These are phyloP conservation scores for Cephaloascus fragrans DNA, from an alignment of 805 yeast genomes.

Conservation along the genomic window DNA sequence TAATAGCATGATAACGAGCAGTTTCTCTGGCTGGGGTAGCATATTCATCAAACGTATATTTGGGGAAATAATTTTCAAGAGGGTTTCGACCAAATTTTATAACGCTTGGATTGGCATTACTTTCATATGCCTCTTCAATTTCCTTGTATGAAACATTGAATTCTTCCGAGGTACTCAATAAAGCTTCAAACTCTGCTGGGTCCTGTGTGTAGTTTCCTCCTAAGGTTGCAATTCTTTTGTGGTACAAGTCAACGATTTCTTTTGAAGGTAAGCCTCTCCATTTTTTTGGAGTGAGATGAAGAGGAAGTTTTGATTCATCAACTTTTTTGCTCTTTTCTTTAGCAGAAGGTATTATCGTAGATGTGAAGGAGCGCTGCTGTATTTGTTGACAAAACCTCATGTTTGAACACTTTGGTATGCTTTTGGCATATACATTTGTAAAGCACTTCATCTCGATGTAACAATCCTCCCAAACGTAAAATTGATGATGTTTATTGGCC, in stretches of 20 bases:
- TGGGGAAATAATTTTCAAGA: slow-evolving; percentile 24
- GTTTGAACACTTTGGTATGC: no score
- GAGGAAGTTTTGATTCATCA: no score
- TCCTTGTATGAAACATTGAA: slow-evolving; percentile 19
- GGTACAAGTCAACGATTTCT: slow-evolving; percentile 49
- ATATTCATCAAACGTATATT: slow-evolving; percentile 24
- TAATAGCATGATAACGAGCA: slow-evolving; percentile 61
- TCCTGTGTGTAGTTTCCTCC: slow-evolving; percentile 42
- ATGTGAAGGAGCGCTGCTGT: background rate
- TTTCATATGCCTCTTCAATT: slow-evolving; percentile 24
- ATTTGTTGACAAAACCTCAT: no score
- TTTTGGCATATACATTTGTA: no score
- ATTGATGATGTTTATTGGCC: no score
- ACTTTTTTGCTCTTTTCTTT: no score
- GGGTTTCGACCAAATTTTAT: no score
- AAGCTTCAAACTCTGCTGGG: slow-evolving; percentile 46
- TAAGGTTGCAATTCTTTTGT: slow-evolving; percentile 43
- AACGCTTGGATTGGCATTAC: slow-evolving; percentile 25
- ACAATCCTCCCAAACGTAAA: no score
- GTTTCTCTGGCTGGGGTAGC: slow-evolving; percentile 56
- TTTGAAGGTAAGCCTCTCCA: slow-evolving; percentile 67
- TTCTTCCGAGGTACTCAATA: slow-evolving; percentile 35
- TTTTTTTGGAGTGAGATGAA: slow-evolving; percentile 52
- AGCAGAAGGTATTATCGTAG: background rate
- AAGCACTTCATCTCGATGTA: no score